Conservation (phyloP, 2,329 filamentous ascomycete genomes). For the Colletotrichum sansevieriae region DNA sequence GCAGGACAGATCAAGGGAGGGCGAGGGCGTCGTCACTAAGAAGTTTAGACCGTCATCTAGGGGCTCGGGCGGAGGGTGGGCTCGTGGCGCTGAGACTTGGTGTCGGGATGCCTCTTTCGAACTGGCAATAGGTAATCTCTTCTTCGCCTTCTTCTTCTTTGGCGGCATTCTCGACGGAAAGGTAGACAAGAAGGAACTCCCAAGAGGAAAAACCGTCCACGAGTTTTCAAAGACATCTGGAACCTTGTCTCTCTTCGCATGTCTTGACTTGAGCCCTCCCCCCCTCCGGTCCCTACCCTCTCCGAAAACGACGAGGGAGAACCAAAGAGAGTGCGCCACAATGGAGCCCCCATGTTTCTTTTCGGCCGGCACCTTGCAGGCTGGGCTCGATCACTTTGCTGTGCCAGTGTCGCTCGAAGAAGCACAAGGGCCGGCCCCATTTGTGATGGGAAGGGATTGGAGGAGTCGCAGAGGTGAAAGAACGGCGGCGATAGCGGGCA, state of each 20-base stretch:
- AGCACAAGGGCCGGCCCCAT: neutral
- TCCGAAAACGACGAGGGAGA: neutral
- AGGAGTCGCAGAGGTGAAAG: constrained; percentile 1
- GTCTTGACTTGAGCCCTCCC: neutral
- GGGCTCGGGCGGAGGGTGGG: constrained; percentile 26
- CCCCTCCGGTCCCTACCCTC: neutral
- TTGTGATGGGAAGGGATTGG: neutral
- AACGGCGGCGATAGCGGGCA: constrained; percentile 9
- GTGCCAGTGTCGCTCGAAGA: constrained; percentile 23
- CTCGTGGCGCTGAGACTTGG: constrained; percentile 37
- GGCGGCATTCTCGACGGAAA: neutral
- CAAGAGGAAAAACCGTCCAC: constrained; percentile 23
- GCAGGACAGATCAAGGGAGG: constrained; percentile 33
- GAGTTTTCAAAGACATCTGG: constrained; percentile 33
- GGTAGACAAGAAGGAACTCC: constrained; percentile 8
- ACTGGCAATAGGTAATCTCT: constrained; percentile 4
- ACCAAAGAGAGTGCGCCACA: constrained; percentile 21
- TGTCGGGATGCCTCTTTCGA: constrained; percentile 13
- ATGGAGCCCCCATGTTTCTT: constrained; percentile 28
- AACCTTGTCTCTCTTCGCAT: constrained; percentile 8
- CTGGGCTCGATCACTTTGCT: constrained; percentile 11
- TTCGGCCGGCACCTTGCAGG: constrained; percentile 35
- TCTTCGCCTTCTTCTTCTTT: constrained; percentile 15
- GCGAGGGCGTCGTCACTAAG: constrained; percentile 37
- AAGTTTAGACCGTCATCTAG: constrained; percentile 30